Base-by-base conservation (phyloP, 108 stramenopile species). In the Nitzschia sp. region DNA sequence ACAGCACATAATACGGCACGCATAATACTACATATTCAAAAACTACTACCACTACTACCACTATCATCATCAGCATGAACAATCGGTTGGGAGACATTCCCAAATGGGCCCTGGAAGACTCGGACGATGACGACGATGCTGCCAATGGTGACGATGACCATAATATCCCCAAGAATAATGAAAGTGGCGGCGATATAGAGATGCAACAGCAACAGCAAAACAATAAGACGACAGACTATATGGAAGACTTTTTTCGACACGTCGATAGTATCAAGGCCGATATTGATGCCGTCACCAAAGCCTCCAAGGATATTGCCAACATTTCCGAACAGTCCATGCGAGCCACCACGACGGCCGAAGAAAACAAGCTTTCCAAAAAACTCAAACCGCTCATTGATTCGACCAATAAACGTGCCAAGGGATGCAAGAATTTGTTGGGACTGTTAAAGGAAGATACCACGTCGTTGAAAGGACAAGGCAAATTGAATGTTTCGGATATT, bases 401-500 rank as follows among this genome's bases (percentile, higher is more conserved):
- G 25, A 93, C 94, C 56, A 95, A 95, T 54, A 82, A 84, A 66
- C 62, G 78, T 44, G 94, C 94, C 46, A 95, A 95, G 62, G 62
- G 73, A 32, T 87, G 89, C 62, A 95, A 95, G 66, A 88, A 75
- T 63, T 56, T 93, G 33, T 45, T 95, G 32, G 86, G 87, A 0
- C 44, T 86, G 63, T 74, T 95, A 30, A 95, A 93, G 66, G 85
- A 91, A 68, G 94, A 95, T 53, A 95, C 84, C 30, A 64, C 80
- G 61, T 89, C 91, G 62, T 61, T 93, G 3, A 76, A 88, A 53
- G 69, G 76, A n/a, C 78, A 88, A 35, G 66, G 69, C 16, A 63
- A 81, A 26, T 65, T 81, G 53, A 91, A 84, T 58, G 64, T 72
- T 16, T 76, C 80, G 22, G 87, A 94, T 71, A 41, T 90, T 25